Conservation (phyloP, 495 filamentous ascomycete genomes). For the Choiromyces venosus region DNA sequence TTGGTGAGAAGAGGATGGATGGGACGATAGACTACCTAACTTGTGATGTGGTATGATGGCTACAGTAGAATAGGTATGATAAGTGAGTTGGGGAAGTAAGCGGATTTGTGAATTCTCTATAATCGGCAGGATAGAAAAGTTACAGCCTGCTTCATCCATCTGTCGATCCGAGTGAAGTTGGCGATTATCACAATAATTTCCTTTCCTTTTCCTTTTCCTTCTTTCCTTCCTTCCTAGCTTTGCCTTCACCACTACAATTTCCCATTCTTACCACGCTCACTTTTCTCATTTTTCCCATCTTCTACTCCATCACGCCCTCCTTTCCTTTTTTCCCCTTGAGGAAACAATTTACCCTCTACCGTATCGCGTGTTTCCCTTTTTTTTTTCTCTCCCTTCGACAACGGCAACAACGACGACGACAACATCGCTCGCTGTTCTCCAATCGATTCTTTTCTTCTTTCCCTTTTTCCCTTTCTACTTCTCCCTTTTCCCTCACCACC, state of each 20-base stretch:
- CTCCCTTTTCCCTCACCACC: constrained; percentile 13
- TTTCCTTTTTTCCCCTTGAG: constrained; percentile 13
- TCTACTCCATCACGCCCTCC: not conserved
- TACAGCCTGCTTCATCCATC: not conserved
- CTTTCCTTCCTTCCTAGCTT: not conserved
- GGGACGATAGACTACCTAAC: not conserved
- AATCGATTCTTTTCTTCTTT: constrained; percentile 20
- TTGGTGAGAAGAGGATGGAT: not conserved
- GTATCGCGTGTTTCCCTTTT: constrained; percentile 3
- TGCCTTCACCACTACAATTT: not conserved
- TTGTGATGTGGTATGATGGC: not conserved
- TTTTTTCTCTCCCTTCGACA: not conserved
- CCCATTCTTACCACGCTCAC: not conserved
- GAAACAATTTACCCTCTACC: constrained; percentile 10
- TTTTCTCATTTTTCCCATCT: not conserved
- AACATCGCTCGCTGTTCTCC: constrained; percentile 25
- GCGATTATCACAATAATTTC: not conserved
- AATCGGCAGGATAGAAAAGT: not conserved
- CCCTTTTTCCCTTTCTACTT: constrained; percentile 9
- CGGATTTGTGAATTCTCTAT: not conserved
- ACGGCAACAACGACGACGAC: constrained; percentile 16
- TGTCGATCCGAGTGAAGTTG: not conserved
- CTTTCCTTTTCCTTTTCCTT: too few relatives aligned
- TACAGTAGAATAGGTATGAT: too few relatives aligned
- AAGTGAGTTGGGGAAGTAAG: not conserved